Evolutionary conservation across 495 filamentous ascomycete species (phyloP), one percentile per base, ranked within the genome.

Genomic region (Xylaria scruposa): DNA sequence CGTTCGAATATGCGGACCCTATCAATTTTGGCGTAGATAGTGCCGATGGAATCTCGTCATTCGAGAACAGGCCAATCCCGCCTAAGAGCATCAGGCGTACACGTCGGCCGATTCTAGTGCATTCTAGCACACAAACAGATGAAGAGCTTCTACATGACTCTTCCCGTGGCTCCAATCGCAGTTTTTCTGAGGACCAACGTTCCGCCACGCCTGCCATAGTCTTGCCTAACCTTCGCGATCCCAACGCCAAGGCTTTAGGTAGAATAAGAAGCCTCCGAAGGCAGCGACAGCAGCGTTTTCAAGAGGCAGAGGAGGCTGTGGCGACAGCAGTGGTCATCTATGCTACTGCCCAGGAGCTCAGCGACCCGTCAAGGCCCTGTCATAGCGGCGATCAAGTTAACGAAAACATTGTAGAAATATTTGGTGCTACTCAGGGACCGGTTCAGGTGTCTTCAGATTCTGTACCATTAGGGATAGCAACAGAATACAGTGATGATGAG

Each of bases 261-360:
- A 79, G 81, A 29, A 81, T 75, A 19, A 80, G 74, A 46, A 84
- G 79, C 61, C 74, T 82, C 44, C 81, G 78, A 60, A 80, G 80
- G 53, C 79, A 78, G 56, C 80, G 81, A 31, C 81, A 74, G 42
- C 77, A 80, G 59, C 83, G 79, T 33, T 78, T 83, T 70, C 82
- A 78, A 58, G 46, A 70, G 36, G 81, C 80, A 33, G 84, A 86
- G 73, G 84, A 85, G 72, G 79, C 81, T 68, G 78, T 86, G 15
- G 83, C 84, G 17, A 78, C 82, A n/a, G 83, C 84, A 54, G 84
- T 86, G 17, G 79, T 86, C 21, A 75, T 85, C 7, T 85, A 83
- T 66, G 84, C 84, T 63, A 79, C 84, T 47, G 81, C 78, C 56
- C 83, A 81, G 44, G 77, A 74, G 67, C 70, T 83, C 38, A 82